Evolutionary conservation across 257 asterid genomes (phyloP).

Genomic region (Solanum lignicaule): DNA sequence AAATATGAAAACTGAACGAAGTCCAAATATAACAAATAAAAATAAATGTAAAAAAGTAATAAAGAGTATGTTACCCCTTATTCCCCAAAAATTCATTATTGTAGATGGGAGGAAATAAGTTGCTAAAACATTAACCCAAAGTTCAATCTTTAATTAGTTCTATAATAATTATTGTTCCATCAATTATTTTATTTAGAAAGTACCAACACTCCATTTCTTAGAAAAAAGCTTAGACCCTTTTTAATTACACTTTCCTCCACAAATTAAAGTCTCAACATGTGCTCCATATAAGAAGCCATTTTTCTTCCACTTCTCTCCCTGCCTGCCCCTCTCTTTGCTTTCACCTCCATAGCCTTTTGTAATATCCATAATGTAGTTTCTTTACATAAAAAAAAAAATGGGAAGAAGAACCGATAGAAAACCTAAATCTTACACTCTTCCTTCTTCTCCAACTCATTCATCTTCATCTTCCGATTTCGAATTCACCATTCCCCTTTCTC

Average conservation of each 20-base stretch:
- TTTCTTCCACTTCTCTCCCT: background rate
- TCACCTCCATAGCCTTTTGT: background rate
- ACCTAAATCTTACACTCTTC: constrained; percentile 64
- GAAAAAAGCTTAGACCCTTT: background rate
- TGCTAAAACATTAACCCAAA: background rate
- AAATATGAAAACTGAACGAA: no score
- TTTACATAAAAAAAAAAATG: constrained; percentile 28
- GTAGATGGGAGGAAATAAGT: background rate
- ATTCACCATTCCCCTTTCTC: constrained; percentile 64
- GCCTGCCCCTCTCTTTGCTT: background rate
- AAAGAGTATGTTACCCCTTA: no score
- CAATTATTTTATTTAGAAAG: background rate
- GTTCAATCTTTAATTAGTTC: background rate
- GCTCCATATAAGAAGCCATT: constrained; percentile 11
- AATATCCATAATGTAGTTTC: constrained; percentile 11
- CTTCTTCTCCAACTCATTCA: constrained; percentile 85
- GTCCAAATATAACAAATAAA: no score
- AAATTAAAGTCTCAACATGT: constrained; percentile 5
- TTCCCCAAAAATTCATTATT: background rate
- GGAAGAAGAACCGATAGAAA: constrained; percentile 40
- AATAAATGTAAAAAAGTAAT: no score
- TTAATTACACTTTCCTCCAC: background rate
- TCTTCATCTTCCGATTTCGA: constrained; percentile 79
- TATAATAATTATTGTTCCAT: background rate
- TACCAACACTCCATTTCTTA: background rate